Conservation (phyloP, 805 yeast genomes). For the Hanseniaspora meyeri region DNA sequence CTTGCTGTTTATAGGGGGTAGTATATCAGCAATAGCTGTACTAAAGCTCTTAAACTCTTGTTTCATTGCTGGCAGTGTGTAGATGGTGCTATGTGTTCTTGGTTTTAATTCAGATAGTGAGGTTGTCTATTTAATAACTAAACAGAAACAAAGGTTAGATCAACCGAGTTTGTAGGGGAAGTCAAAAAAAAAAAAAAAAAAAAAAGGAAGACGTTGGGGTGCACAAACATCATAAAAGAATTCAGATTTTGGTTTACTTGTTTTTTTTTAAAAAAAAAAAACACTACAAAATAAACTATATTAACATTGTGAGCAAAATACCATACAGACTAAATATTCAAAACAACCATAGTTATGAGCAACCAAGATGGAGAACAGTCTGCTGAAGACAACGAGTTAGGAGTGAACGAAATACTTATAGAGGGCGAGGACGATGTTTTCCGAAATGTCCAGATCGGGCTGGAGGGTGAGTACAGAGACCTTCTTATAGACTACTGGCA, state of each 20-base stretch:
- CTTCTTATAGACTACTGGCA: slow-evolving; percentile 97
- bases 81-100: background rate
- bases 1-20: background rate
- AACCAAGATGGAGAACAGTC: slow-evolving; percentile 16
- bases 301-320: too few relatives aligned
- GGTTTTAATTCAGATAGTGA: background rate
- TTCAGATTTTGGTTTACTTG: too few relatives aligned
- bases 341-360: background rate
- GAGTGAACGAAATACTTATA: slow-evolving; percentile 19
- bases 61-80: background rate
- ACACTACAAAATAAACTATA: too few relatives aligned
- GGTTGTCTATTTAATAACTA: background rate
- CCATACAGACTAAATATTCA: too few relatives aligned
- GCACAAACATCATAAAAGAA: too few relatives aligned
- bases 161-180: background rate
- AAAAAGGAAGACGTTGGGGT: background rate
- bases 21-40: slow-evolving; percentile 3
- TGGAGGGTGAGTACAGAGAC: slow-evolving; percentile 67
- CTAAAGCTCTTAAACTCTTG: slow-evolving; percentile 11
- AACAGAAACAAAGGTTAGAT: background rate
- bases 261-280: too few relatives aligned
- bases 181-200: background rate
- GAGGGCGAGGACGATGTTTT: slow-evolving; percentile 45
- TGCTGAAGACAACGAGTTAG: slow-evolving; percentile 20
- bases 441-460: slow-evolving; percentile 85